These are phyloP conservation scores for Guadua angustifolia DNA, from an alignment of 176 grass and related monocot genomes.

Conservation along the genomic window DNA sequence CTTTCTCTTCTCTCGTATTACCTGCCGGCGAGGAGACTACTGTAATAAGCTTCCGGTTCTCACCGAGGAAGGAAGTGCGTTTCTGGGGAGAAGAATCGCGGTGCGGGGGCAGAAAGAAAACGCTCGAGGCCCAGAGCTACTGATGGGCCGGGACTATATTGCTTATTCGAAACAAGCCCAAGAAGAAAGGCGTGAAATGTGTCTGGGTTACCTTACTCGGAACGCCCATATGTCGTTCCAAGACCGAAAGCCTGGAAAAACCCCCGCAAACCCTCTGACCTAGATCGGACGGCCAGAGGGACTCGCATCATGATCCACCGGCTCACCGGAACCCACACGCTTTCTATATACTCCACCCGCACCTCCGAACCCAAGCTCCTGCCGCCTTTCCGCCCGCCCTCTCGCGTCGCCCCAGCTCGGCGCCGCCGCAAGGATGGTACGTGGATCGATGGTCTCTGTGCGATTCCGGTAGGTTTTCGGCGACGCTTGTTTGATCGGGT, in stretches of 20 bases:
- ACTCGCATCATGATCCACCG: conserved; percentile 21
- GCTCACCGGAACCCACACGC: not conserved
- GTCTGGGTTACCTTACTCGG: not conserved
- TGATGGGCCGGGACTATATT: not conserved
- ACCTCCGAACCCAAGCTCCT: conserved; percentile 40
- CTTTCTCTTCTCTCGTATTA: not conserved
- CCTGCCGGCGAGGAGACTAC: not conserved
- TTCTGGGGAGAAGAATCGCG: too few relatives aligned
- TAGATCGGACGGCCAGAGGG: conserved; percentile 49
- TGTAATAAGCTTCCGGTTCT: not conserved
- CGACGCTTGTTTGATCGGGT: not conserved
- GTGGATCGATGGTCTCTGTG: not conserved
- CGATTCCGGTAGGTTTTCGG: not conserved
- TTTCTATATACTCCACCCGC: conserved; percentile 26
- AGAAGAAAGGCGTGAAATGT: not conserved
- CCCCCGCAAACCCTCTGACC: not conserved
- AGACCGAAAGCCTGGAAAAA: not conserved
- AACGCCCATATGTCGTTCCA: not conserved
- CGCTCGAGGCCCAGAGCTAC: not conserved
- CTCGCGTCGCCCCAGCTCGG: conserved; percentile 6
- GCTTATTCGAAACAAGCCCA: not conserved
- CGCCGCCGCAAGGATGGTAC: conserved; percentile 67
- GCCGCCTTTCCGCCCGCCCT: conserved; percentile 31
- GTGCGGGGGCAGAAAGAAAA: conserved; percentile 7
- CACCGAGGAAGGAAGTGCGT: not conserved